phyloP scores from a whole-genome alignment of 2,329 filamentous ascomycete species.

The Davidsoniella neocaledoniae region DNA sequence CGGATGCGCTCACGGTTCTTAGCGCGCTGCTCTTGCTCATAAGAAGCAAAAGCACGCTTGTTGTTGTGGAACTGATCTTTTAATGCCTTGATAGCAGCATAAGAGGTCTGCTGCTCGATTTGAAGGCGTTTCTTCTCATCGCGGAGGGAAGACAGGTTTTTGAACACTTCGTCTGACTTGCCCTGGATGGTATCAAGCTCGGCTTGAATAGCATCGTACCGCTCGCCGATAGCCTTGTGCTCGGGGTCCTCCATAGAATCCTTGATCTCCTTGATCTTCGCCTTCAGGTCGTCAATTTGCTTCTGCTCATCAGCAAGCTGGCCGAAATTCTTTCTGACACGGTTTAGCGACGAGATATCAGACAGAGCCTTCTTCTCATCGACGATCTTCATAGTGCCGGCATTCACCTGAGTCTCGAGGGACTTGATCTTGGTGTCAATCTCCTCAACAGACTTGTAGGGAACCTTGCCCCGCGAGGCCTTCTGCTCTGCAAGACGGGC shows the following conservation, averaged over 20 bases:
- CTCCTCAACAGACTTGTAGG: slow-evolving; percentile 78
- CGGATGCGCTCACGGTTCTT: slow-evolving; percentile 60
- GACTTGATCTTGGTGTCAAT: slow-evolving; percentile 66
- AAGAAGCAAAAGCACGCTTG: slow-evolving; percentile 67
- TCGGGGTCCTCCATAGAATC: slow-evolving; percentile 85
- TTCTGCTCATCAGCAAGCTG: slow-evolving; percentile 74
- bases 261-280: slow-evolving; percentile 75
- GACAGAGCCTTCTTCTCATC: slow-evolving; percentile 89
- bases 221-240: slow-evolving; percentile 70
- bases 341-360: slow-evolving; percentile 69
- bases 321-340: slow-evolving; percentile 80
- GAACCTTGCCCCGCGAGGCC: slow-evolving; percentile 59
- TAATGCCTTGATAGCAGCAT: slow-evolving; percentile 60
- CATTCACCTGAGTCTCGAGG: slow-evolving; percentile 73
- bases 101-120: slow-evolving; percentile 76
- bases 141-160: slow-evolving; percentile 66
- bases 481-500: slow-evolving; percentile 76
- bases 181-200: slow-evolving; percentile 84
- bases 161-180: slow-evolving; percentile 80
- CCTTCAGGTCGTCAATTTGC: slow-evolving; percentile 72
- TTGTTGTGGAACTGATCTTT: slow-evolving; percentile 78
- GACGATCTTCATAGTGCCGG: slow-evolving; percentile 83
- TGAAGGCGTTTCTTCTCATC: slow-evolving; percentile 77
- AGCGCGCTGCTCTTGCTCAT: slow-evolving; percentile 69
- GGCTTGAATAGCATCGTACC: slow-evolving; percentile 69